Evolutionary conservation across 2,329 filamentous ascomycete species (phyloP), one percentile per base, ranked within the genome.

Genomic region (Fusarium neocosmosporiellum): DNA sequence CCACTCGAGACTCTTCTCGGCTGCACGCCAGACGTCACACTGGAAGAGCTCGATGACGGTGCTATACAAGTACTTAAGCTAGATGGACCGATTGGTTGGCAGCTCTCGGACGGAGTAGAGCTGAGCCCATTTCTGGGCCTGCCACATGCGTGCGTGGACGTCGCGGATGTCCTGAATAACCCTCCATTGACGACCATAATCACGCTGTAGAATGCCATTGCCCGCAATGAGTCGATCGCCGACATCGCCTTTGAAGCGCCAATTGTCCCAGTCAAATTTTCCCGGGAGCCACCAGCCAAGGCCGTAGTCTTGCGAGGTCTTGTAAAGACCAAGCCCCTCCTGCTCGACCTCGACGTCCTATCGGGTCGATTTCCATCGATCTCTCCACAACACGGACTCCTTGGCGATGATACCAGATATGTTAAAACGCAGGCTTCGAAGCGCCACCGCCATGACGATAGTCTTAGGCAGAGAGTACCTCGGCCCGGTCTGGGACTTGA

Each of bases 191-290:
- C 57, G 36, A 18, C 57, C 37, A 31, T 59, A 59, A 5, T 59
- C 57, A 33, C 36, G 3, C 36, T 2, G 57, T 7, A 59, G 57
- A 13, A 59, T 59, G 11, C 6, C 9, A 22, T 59, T 59, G 24
- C 39, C 57, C 57, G 16, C 39, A 2, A 41, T 59, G 3, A 59
- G 57, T 59, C 57, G 37, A 0, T 59, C 57, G 24, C 37, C 36
- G 16, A 59, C 57, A 11, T 59, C 37, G 8, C 0, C 7, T 8
- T 59, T 59, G 39, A 59, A 59, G 39, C 57, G 57, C 39, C 57
- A 59, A 43, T 59, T 59, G 43, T 59, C 57, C 57, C 57, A 59
- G 27, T 59, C 39, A 33, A 34, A 59, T 10, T 59, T 59, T 2
- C 57, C 36, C 58, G 39, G 39, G 3, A 34, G 33, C 20, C 34